Evolutionary conservation across 2,329 filamentous ascomycete genomes (phyloP), one percentile per base, ranked within the genome.

Genomic region (Mycogone perniciosa): DNA sequence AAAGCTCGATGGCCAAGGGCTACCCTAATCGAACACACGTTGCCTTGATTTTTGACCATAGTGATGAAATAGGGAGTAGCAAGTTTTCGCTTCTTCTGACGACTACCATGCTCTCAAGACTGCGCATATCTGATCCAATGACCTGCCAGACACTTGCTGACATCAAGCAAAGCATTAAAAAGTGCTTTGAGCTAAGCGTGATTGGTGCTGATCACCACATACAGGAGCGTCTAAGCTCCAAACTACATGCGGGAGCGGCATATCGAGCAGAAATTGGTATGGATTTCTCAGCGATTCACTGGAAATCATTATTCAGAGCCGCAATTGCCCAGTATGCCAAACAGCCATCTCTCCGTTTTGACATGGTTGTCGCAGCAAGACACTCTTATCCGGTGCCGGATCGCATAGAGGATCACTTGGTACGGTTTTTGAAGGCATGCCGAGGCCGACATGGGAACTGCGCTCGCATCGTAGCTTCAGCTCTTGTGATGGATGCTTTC

Each of bases 401-500:
- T 6, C 5, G 26, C 5, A 34, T 42, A 5, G 29, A 42, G 7
- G 30, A 48, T 6, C 31, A 48, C 31, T 7, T 48, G 4, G 2
- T 35, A 13, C 37, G 42, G 30, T 48, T 48, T 13, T 10, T 48
- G 4, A 9, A 42, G 7, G 26, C 5, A 31, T 27, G 39, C 31
- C 13, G 6, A 41, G 8, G 11, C 35, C 7, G 6, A 42, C 20
- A 30, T 1, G 6, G 4, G n/a, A 29, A 37, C n/a, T 10, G 33
- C 27, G 26, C 31, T 34, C 7, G 4, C 2, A n/a, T 51, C 11
- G 29, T 51, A 8, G 27, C 48, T 6, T 51, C 48, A 13, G 42
- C 44, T 6, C 38, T 51, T 6, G 26, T 51, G 7, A 51, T 51
- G 29, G 37, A 51, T 7, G 37, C 43, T 20, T 50, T 44, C 31